Evolutionary conservation across 78 protist genomes (phyloP), one percentile per base, ranked within the genome.

Genomic region (Cavenderia fasciculata): DNA sequence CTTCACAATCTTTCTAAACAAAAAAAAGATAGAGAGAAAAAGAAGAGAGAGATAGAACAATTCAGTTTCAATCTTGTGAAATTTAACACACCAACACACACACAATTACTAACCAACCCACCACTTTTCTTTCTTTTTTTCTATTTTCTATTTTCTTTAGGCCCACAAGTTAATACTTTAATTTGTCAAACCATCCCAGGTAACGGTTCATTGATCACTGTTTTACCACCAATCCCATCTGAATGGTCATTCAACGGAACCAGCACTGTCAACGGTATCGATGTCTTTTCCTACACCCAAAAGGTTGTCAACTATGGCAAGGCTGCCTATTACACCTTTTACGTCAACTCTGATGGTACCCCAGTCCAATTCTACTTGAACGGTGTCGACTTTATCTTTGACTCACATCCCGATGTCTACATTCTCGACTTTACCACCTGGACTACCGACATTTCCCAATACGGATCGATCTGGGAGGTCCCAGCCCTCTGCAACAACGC

Each of bases 371-470:
- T 90, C 82, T 90, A 90, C 62, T 47, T 90, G 79, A 25, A 75
- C 52, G 94, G 94, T 56, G 86, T 79, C n/a, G 94, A 90, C 18
- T 78, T 52, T 47, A 74, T 90, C 40, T 90, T 90, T 18, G 88
- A 63, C 52, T 59, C 76, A 27, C 94, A 90, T 62, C 94, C 94
- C 49, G 94, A 90, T 57, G 52, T 90, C 46, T 90, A 90, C 89
- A 46, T 82, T 29, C 56, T 90, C 43, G 54, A 87, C 56, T 87
- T 87, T 31, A 38, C 25, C 11, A 44, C 69, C 16, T 82, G 34
- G 62, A 65, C 27, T 34, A 82, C 90, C 31, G 90, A 82, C 19
- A 54, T 65, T 12, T 33, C 73, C 25, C 52, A 54, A 36, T 65
- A 52, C 19, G 76, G 56, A 57, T 16, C 25, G 3, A 38, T 38